Percentiles rank a stretch among this genome's conserved stretches.
Conservation (phyloP, 176 grass and related monocot species). For the Melocanna baccifera region DNA sequence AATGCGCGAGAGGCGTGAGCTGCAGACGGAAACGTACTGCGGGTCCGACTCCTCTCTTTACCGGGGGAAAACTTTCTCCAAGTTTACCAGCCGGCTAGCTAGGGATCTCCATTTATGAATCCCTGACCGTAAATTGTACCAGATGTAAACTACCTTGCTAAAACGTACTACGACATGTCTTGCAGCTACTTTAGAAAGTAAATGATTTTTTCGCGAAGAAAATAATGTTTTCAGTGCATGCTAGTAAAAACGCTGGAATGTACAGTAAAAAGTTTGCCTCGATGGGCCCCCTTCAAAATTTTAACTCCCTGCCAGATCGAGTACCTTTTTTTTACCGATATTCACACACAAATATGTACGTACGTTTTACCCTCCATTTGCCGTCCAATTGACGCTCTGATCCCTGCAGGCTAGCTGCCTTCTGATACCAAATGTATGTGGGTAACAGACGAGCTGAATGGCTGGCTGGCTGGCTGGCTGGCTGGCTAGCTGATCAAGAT, state of each 20-base stretch:
- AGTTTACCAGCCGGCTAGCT: neutral
- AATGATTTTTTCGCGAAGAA: too few species aligned
- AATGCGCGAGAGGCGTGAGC: neutral
- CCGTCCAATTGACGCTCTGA: neutral
- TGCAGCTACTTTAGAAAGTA: too few species aligned
- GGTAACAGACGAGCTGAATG: neutral
- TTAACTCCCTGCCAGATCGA: neutral
- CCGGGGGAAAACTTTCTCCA: neutral
- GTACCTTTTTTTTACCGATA: neutral
- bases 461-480: too few species aligned
- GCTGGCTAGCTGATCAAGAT: neutral
- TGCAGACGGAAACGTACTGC: too few species aligned
- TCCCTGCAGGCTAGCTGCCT: neutral
- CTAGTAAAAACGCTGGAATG: neutral
- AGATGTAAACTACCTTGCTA: too few species aligned
- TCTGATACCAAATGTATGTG: neutral
- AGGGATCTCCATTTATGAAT: too few species aligned
- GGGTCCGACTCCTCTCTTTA: neutral
- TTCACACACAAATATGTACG: neutral
- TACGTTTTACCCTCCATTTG: neutral
- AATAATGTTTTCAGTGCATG: too few species aligned
- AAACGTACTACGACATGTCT: too few species aligned
- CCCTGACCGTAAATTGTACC: too few species aligned
- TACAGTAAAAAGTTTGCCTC: neutral
- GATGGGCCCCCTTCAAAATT: neutral